Base-by-base conservation (phyloP, 148 eudicot genomes). In the Dysphania ambrosioides region DNA sequence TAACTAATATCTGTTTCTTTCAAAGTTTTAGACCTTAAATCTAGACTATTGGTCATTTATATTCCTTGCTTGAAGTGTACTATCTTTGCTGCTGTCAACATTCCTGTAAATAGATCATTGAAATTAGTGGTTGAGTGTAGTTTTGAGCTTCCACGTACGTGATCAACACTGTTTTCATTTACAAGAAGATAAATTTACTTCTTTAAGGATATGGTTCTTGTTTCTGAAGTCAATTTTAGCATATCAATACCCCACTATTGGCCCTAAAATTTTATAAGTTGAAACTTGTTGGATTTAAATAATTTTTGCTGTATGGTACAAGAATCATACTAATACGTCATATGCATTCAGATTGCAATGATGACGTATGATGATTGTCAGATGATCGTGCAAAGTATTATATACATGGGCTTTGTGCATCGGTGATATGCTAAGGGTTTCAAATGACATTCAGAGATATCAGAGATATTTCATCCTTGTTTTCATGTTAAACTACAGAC, bases 291-390 rank as follows among this genome's bases (percentile, higher is more conserved):
- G 10, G 63, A 30, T 56, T n/a, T 29, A 70, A 23, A 42, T 70
- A 42, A 21, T 34, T 49, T 35, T 49, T 81, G 42, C 77, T 53
- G 60, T 69, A 40, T 73, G 41, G 72, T 76, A 41, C 68, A 16
- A 78, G 78, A 69, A 76, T 60, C 83, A 75, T 79, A 79, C 86
- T 86, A 83, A 88, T 88, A 81, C 74, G 32, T 84, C 81, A 68
- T 82, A 75, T 88, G 85, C 83, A 86, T 82, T 79, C 90, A 90
- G 92, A 81, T 90, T 88, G 88, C 92, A 90, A 85, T 80, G 90
- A 90, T 75, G 96, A 87, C 67, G 88, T 84, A 85, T 90, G 92
- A 90, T 82, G 88, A 74, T 73, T 78, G 66, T 82, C 81, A 72
- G 91, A 82, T 76, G 85, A 75, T 80, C 83, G 76, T 70, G 86